Evolutionary conservation across 257 asterid species (phyloP).

Genomic region (Salvia hispanica): DNA sequence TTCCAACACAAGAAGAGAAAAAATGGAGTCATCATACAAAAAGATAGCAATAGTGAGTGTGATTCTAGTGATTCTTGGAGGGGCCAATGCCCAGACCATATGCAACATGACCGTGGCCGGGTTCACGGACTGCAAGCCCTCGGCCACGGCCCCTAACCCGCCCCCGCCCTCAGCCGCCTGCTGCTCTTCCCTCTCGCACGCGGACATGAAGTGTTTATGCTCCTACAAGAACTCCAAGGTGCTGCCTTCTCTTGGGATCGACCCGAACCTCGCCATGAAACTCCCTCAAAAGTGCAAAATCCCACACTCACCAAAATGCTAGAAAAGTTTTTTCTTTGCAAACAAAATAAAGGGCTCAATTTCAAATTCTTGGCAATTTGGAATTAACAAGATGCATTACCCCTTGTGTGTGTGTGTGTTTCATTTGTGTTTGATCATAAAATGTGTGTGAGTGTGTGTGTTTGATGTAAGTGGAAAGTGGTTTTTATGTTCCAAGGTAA

Average conservation of each 20-base stretch:
- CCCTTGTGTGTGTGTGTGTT: too few relatives aligned
- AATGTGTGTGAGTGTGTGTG: too few relatives aligned
- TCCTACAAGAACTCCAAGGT: constrained; percentile 49
- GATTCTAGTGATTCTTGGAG: constrained; percentile 6
- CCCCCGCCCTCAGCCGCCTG: constrained; percentile 55
- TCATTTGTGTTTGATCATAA: too few relatives aligned
- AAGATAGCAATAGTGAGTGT: constrained; percentile 22
- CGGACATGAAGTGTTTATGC: constrained; percentile 58
- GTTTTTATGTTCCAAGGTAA: too few relatives aligned
- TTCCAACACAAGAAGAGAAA: not conserved
- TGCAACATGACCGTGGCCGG: constrained; percentile 48
- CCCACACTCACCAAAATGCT: constrained; percentile 46
- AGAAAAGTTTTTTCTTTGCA: not conserved
- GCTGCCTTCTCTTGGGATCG: constrained; percentile 57
- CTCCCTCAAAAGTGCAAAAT: constrained; percentile 58
- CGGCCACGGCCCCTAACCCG: constrained; percentile 49
- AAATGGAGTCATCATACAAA: constrained; percentile 25
- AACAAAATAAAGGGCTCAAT: too few relatives aligned
- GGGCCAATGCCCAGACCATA: constrained; percentile 39
- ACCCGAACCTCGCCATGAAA: constrained; percentile 53
- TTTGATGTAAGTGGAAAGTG: too few relatives aligned
- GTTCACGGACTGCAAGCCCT: constrained; percentile 54
- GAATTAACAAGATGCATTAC: too few relatives aligned
- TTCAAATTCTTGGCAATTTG: too few relatives aligned
- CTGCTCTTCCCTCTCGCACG: constrained; percentile 56